Evolutionary conservation across 2,329 filamentous ascomycete genomes (phyloP).

Genomic region (Alternaria sp.): DNA sequence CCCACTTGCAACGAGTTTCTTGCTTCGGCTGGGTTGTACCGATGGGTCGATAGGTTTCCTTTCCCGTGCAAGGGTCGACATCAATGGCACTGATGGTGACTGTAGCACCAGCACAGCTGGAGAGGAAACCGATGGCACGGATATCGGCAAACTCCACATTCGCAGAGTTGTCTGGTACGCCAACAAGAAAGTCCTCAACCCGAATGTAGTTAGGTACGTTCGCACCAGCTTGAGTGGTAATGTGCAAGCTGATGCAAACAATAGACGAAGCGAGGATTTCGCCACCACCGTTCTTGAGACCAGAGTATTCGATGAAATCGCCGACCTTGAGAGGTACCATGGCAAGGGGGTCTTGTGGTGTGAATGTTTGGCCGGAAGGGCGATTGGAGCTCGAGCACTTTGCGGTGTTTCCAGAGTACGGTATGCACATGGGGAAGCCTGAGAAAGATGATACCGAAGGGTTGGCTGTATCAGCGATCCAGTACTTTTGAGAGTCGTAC

Average conservation of each 20-base stretch:
- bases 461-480: slow-evolving; percentile 60
- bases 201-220: slow-evolving; percentile 52
- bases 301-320: slow-evolving; percentile 54
- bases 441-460: slow-evolving; percentile 59
- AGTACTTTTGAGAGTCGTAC: slow-evolving; percentile 45
- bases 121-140: slow-evolving; percentile 49
- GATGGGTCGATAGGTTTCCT: slow-evolving; percentile 47
- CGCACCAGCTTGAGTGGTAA: slow-evolving; percentile 34
- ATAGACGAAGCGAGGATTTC: slow-evolving; percentile 51
- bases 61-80: slow-evolving; percentile 55
- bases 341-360: slow-evolving; percentile 45
- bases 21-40: slow-evolving; percentile 43
- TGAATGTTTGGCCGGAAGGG: slow-evolving; percentile 41
- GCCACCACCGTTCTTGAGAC: slow-evolving; percentile 34
- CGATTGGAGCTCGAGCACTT: slow-evolving; percentile 51
- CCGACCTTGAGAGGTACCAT: slow-evolving; percentile 55
- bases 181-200: slow-evolving; percentile 55
- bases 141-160: slow-evolving; percentile 50
- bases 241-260: slow-evolving; percentile 52
- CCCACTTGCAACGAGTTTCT: slow-evolving; percentile 53
- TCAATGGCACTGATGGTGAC: slow-evolving; percentile 53
- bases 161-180: slow-evolving; percentile 47
- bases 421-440: slow-evolving; percentile 63
- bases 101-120: slow-evolving; percentile 44
- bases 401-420: slow-evolving; percentile 49